These are phyloP conservation scores for Vitis amurensis DNA, from an alignment of 164 flowering plant genomes.

Conservation along the genomic window DNA sequence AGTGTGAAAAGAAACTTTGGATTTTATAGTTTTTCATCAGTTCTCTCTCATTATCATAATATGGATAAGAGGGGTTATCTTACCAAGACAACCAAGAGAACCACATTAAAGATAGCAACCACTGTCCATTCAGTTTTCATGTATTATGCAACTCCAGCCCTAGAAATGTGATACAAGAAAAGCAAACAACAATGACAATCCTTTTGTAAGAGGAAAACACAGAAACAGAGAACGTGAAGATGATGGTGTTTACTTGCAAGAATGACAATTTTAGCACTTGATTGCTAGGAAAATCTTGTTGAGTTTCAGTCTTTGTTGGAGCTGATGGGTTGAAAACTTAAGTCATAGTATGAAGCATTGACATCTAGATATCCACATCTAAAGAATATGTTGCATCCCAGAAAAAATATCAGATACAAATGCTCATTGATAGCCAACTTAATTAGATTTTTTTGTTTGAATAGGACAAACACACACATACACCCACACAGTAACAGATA, in stretches of 20 bases:
- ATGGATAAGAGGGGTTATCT: conserved; percentile 13
- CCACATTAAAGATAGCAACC: conserved; percentile 78
- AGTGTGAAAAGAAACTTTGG: background rate
- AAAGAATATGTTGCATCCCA: conserved; percentile 4
- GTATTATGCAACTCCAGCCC: conserved; percentile 98
- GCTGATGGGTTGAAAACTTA: conserved; percentile 79
- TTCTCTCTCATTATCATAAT: background rate
- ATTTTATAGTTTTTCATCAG: background rate
- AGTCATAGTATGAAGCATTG: conserved; percentile 85
- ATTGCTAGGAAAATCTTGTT: conserved; percentile 65
- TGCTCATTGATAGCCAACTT: too few relatives aligned
- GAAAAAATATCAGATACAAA: background rate
- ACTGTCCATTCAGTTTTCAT: conserved; percentile 95
- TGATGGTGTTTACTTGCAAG: conserved; percentile 74
- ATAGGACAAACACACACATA: too few relatives aligned
- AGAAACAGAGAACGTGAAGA: conserved; percentile 1
- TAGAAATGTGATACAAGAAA: conserved; percentile 20
- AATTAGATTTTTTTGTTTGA: too few relatives aligned
- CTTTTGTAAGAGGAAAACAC: background rate
- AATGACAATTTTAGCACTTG: conserved; percentile 90
- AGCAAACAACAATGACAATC: background rate
- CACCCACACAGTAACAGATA: too few relatives aligned
- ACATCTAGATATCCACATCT: conserved; percentile 91
- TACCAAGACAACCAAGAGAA: conserved; percentile 83
- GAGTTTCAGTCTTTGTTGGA: conserved; percentile 77